Evolutionary conservation across 371 early-diverging fungal genomes (phyloP).

Genomic region (Apophysomyces variabilis): DNA sequence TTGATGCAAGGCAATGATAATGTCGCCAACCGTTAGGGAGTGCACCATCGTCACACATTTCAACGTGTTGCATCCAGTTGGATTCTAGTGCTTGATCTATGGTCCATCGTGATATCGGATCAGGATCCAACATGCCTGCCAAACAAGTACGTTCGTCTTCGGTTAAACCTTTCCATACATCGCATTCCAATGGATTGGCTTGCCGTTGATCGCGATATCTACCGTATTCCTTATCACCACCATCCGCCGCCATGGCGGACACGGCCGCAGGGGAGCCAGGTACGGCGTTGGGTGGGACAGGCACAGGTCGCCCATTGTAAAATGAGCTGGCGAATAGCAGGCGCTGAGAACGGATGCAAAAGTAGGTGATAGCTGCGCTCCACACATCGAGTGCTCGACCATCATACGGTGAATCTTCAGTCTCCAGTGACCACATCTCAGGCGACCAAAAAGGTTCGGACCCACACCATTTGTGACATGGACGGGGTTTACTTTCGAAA

Average conservation of each 20-base stretch:
- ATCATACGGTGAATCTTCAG: constrained; percentile 65
- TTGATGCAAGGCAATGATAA: constrained; percentile 26
- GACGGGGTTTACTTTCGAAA: constrained; percentile 72
- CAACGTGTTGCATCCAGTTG: constrained; percentile 70
- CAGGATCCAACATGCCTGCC: constrained; percentile 64
- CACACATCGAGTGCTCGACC: constrained; percentile 85
- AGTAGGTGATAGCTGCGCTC: constrained; percentile 84
- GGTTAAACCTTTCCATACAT: constrained; percentile 27
- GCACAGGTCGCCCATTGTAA: constrained; percentile 30
- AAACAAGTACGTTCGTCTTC: constrained; percentile 35
- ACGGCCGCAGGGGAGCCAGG: constrained; percentile 42
- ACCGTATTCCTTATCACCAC: constrained; percentile 36
- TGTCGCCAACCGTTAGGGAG: constrained; percentile 39
- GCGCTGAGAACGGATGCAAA: constrained; percentile 76
- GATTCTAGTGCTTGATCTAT: constrained; percentile 80
- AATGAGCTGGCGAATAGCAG: constrained; percentile 60
- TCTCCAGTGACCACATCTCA: constrained; percentile 61
- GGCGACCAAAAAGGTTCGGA: constrained; percentile 93
- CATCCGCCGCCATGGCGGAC: constrained; percentile 32
- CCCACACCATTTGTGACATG: constrained; percentile 83
- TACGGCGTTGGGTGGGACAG: constrained; percentile 23
- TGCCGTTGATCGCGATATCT: constrained; percentile 32
- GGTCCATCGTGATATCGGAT: constrained; percentile 78
- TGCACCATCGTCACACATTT: constrained; percentile 38
- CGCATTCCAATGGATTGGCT: constrained; percentile 31